phyloP scores from a whole-genome alignment of 371 early-diverging fungal species.

The Mucor indicus region DNA sequence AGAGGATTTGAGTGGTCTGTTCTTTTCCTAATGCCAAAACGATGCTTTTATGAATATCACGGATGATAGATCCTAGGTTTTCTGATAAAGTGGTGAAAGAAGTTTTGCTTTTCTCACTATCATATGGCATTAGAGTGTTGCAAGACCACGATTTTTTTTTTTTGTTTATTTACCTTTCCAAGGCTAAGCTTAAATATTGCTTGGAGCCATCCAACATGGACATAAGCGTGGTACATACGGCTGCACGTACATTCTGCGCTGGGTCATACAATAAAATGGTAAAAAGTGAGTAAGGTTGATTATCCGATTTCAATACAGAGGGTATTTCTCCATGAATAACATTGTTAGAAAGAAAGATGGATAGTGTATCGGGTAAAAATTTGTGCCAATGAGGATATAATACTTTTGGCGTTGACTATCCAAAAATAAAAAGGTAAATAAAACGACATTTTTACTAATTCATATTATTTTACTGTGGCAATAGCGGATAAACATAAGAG shows the following conservation, averaged over 20 bases:
- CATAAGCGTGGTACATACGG: slow-evolving; percentile 53
- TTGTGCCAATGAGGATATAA: slow-evolving; percentile 59
- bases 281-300: slow-evolving; percentile 43
- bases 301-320: slow-evolving; percentile 27
- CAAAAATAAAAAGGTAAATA: background rate
- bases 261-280: slow-evolving; percentile 48
- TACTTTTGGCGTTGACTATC: slow-evolving; percentile 49
- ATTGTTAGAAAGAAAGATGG: slow-evolving; percentile 30
- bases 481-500: slow-evolving; percentile 53
- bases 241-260: slow-evolving; percentile 41
- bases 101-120: slow-evolving; percentile 25
- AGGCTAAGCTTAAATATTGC: slow-evolving; percentile 60
- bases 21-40: slow-evolving; percentile 35
- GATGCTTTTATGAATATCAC: slow-evolving; percentile 44
- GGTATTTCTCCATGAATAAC: slow-evolving; percentile 3
- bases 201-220: slow-evolving; percentile 59
- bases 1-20: slow-evolving; percentile 22
- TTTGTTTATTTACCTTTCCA: slow-evolving; percentile 38
- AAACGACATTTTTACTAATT: background rate
- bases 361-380: slow-evolving; percentile 55
- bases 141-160: background rate
- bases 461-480: slow-evolving; percentile 36
- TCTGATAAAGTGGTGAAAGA: slow-evolving; percentile 50
- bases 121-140: too few relatives aligned
- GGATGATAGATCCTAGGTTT: slow-evolving; percentile 36